phyloP scores from a whole-genome alignment of 163 green algal genomes.

The Scenedesmus sp. region DNA sequence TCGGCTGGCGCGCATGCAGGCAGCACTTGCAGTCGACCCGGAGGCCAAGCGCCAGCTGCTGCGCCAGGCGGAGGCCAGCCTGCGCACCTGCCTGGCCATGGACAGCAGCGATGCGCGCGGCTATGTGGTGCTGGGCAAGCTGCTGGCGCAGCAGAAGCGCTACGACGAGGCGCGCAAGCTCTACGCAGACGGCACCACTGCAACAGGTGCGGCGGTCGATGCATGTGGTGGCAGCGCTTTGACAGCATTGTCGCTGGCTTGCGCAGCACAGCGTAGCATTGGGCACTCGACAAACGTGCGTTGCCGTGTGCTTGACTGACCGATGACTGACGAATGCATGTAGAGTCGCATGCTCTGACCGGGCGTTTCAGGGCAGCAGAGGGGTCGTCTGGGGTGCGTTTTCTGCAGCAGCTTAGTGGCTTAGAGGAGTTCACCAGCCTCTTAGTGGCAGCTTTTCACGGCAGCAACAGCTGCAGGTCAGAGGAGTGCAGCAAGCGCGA shows the following conservation, averaged over 20 bases:
- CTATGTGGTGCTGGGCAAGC: slow-evolving; percentile 94
- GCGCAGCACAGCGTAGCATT: neutral
- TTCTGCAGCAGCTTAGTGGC: no score
- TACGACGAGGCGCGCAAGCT: slow-evolving; percentile 86
- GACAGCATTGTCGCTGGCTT: neutral
- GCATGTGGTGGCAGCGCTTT: neutral
- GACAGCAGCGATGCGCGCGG: slow-evolving; percentile 85
- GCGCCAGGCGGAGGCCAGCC: slow-evolving; percentile 59
- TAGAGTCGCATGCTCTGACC: neutral
- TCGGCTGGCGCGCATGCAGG: slow-evolving; percentile 71
- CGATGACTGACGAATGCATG: neutral
- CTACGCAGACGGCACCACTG: slow-evolving; percentile 89
- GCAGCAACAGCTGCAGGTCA: no score
- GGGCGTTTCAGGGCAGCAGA: no score
- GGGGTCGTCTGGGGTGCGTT: no score
- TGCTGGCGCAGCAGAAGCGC: slow-evolving; percentile 80
- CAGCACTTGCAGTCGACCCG: slow-evolving; percentile 49
- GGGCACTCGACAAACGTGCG: neutral
- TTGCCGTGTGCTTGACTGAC: neutral
- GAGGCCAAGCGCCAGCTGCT: slow-evolving; percentile 63
- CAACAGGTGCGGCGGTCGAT: slow-evolving; percentile 63
- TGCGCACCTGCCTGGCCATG: slow-evolving; percentile 73
- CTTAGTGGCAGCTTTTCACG: no score
- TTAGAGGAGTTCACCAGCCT: no score
- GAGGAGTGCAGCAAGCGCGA: no score